phyloP scores from a whole-genome alignment of 1,139 yeast genomes.

The Yamadazyma pseudoaaseri region DNA sequence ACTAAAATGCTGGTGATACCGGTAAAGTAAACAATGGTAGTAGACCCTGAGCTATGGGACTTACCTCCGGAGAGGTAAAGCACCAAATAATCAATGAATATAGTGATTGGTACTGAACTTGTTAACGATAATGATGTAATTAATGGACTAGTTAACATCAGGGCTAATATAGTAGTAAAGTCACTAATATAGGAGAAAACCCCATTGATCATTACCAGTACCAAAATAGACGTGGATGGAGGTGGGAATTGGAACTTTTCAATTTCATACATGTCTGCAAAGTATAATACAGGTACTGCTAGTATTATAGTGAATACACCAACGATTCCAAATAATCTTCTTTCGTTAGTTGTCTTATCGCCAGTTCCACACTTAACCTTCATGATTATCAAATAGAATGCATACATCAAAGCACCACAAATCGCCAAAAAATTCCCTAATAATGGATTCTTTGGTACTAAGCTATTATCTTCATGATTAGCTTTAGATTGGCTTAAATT shows the following conservation, averaged over 20 bases:
- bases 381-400: slow-evolving; percentile 44
- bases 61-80: slow-evolving; percentile 21
- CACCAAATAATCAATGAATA: slow-evolving; percentile 43
- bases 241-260: slow-evolving; percentile 47
- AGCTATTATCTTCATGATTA: slow-evolving; percentile 19
- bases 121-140: slow-evolving; percentile 53
- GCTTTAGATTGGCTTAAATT: slow-evolving; percentile 29
- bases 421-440: slow-evolving; percentile 49
- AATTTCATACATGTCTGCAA: slow-evolving; percentile 32
- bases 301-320: slow-evolving; percentile 41
- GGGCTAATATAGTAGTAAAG: slow-evolving; percentile 48
- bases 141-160: slow-evolving; percentile 54
- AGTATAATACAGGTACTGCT: slow-evolving; percentile 36
- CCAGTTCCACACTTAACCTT: slow-evolving; percentile 45
- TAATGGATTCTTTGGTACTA: slow-evolving; percentile 36
- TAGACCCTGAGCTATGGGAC: slow-evolving; percentile 17
- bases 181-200: slow-evolving; percentile 49
- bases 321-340: slow-evolving; percentile 46
- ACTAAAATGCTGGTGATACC: slow-evolving; percentile 48
- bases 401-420: slow-evolving; percentile 47
- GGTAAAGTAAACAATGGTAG: slow-evolving; percentile 34
- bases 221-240: slow-evolving; percentile 28
- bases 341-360: slow-evolving; percentile 44
- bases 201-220: slow-evolving; percentile 41
- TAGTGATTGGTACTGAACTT: slow-evolving; percentile 52